Percentiles rank a stretch among this genome's conserved stretches.
These are phyloP conservation scores for Hypseocharis bilobata DNA, from an alignment of 441 rosid species.

Conservation along the genomic window DNA sequence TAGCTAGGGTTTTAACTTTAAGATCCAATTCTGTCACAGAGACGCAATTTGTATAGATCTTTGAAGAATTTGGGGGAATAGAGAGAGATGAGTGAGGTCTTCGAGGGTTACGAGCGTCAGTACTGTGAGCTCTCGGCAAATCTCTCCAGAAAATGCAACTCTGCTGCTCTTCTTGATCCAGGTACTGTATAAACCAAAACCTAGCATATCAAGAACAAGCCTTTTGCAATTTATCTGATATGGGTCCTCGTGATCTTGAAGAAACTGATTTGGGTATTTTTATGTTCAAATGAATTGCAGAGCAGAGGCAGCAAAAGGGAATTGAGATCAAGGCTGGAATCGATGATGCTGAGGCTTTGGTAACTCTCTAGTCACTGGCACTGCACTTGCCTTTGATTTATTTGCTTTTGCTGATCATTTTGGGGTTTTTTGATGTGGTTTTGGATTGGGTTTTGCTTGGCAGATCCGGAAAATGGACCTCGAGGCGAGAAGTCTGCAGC, in stretches of 20 bases:
- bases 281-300: slow-evolving; percentile 35
- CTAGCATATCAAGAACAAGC: not conserved
- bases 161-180: slow-evolving; percentile 43
- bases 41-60: too few species aligned
- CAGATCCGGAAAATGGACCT: slow-evolving; percentile 71
- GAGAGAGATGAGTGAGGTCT: slow-evolving; percentile 46
- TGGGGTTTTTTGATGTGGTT: not conserved
- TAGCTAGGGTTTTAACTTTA: not conserved
- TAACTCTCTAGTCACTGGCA: slow-evolving; percentile 17
- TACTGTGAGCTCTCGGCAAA: slow-evolving; percentile 67
- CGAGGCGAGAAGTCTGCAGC: slow-evolving; percentile 62
- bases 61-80: not conserved
- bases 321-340: slow-evolving; percentile 59
- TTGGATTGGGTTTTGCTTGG: not conserved
- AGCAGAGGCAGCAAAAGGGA: slow-evolving; percentile 44
- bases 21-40: not conserved
- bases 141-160: slow-evolving; percentile 52
- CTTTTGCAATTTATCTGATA: not conserved
- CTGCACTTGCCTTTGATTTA: slow-evolving; percentile 2
- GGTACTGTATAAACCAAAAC: slow-evolving; percentile 20
- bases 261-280: not conserved
- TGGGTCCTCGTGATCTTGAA: not conserved
- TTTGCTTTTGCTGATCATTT: not conserved
- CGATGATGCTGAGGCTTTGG: slow-evolving; percentile 80
- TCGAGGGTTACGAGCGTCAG: slow-evolving; percentile 64